phyloP scores from a whole-genome alignment of 1,139 yeast species.

The Candida sanyaensis region DNA sequence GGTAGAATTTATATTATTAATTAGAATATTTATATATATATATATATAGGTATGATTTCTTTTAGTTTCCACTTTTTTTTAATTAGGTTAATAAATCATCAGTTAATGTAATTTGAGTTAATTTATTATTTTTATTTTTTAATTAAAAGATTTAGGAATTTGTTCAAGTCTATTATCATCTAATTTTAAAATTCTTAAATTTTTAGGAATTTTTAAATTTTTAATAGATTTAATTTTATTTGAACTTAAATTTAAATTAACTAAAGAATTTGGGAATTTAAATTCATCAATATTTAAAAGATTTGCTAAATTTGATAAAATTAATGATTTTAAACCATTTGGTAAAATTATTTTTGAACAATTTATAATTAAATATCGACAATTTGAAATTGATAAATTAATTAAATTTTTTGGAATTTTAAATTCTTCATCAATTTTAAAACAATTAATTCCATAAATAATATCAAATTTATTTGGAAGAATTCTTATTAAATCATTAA shows the following conservation, averaged over 20 bases:
- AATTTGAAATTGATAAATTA: conserved; percentile 6
- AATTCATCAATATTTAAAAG: conserved; percentile 4
- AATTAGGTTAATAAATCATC: conserved; percentile 3
- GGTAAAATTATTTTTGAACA: conserved; percentile 6
- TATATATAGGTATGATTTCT: no score
- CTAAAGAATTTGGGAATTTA: conserved; percentile 2
- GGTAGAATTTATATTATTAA: conserved; percentile 30
- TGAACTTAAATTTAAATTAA: conserved; percentile 7
- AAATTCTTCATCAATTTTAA: conserved; percentile 8
- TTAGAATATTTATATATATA: conserved; percentile 8
- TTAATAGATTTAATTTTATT: conserved; percentile 8
- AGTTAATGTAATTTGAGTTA: conserved; percentile 4
- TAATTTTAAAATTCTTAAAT: conserved; percentile 4
- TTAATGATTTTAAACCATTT: conserved; percentile 2
- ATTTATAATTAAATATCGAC: conserved; percentile 7
- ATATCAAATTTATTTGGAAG: conserved; percentile 8
- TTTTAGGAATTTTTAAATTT: conserved; percentile 3
- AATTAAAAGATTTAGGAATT: neutral
- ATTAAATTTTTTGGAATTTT: conserved; percentile 6
- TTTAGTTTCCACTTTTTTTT: no score
- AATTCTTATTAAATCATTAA: conserved; percentile 3
- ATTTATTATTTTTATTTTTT: neutral
- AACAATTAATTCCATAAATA: conserved; percentile 7
- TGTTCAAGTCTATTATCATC: conserved; percentile 9
- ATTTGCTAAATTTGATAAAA: conserved; percentile 7